phyloP scores from a whole-genome alignment of 2,329 filamentous ascomycete species.

The Xylariomycetidae sp. region DNA sequence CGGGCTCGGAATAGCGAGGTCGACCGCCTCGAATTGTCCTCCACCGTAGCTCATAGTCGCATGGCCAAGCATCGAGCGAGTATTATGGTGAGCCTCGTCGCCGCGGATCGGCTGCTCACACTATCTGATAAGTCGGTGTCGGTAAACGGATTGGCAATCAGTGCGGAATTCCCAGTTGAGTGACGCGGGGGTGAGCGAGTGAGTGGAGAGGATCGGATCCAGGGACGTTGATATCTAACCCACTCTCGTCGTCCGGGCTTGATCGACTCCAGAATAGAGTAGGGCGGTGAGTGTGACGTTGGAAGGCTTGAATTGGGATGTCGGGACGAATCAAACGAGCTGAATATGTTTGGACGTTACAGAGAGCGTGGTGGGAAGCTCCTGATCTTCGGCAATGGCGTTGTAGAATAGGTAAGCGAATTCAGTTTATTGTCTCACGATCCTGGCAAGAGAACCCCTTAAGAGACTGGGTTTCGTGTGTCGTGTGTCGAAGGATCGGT shows the following conservation, averaged over 20 bases:
- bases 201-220: neutral
- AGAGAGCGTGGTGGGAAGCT: neutral
- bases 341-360: neutral
- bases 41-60: slow-evolving; percentile 38
- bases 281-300: too few relatives aligned
- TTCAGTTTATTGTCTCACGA: neutral
- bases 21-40: slow-evolving; percentile 28
- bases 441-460: neutral
- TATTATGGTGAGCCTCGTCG: neutral
- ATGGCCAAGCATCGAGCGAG: slow-evolving; percentile 11
- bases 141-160: too few relatives aligned
- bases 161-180: too few relatives aligned
- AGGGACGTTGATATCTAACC: neutral
- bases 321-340: neutral
- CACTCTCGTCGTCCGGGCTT: neutral
- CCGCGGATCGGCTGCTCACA: neutral
- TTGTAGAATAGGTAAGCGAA: neutral
- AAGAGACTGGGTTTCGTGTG: too few relatives aligned
- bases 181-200: too few relatives aligned
- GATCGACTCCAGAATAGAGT: neutral
- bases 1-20: slow-evolving; percentile 41
- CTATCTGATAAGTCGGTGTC: neutral
- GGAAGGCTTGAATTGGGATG: too few relatives aligned
- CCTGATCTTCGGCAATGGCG: neutral
- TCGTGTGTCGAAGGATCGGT: neutral